Base-by-base conservation (phyloP, 768 basidiomycete species). In the Hygrophorus russula region DNA sequence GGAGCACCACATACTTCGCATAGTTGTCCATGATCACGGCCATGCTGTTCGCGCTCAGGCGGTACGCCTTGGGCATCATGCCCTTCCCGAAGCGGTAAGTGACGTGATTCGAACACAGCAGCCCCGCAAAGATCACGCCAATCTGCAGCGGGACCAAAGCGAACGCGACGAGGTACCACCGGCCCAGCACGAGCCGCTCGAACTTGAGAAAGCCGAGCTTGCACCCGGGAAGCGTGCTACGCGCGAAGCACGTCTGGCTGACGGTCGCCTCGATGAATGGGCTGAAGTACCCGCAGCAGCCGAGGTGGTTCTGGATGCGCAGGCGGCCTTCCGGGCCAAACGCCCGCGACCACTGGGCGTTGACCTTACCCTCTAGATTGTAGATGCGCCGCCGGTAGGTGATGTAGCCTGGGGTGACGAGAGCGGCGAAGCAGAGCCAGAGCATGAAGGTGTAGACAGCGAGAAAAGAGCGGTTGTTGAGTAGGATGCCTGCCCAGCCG, bases 51-150 rank as follows among this genome's bases (percentile, higher is more conserved):
- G 75, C 64, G 62, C 78, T 79, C 36, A 89, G 67, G 29, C 84
- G 68, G 59, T 90, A 89, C 11, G 80, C 76, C 67, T 85, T 83
- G 45, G 85, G 86, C 71, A 82, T 86, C 77, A 88, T 79, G 46
- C 87, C 86, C 66, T 88, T 89, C 8, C 85, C 85, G 58, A 89
- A 89, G 41, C 86, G 71, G 57, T 87, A 88, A 15, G 85, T 89
- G 57, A 90, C 78, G 51, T 89, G 86, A 60, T 86, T 88, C 17
- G 79, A 79, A 58, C 82, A 89, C 39, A 89, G 59, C 43, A 89
- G 60, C 11, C 69, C 77, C 1, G 68, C 65, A 47, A 83, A 47
- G 53, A 86, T 86, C 57, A 80, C 66, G 15, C 54, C 55, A 37
- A 90, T 59, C 46, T 88, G 85, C 10, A 76, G 53, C 1, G 84